Conservation (phyloP, 768 basidiomycete species). For the Mrakia hoshinonis region DNA sequence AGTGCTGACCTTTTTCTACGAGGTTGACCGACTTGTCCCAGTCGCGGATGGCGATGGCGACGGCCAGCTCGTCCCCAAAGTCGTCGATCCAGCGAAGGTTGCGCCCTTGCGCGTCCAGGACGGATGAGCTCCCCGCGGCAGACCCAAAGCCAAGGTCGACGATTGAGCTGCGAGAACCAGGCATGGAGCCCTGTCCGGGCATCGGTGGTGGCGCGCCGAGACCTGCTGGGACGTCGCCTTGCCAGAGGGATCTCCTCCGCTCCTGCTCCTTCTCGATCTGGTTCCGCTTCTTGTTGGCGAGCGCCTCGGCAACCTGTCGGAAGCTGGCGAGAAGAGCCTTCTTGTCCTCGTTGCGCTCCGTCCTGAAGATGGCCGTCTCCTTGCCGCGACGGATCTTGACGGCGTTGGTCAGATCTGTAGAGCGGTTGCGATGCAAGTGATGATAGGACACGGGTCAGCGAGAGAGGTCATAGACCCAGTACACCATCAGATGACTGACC, state of each 20-base stretch:
- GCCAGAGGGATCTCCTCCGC: constrained; percentile 56
- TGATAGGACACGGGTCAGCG: constrained; percentile 10
- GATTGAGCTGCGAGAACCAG: neutral
- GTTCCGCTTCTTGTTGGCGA: constrained; percentile 76
- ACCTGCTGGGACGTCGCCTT: constrained; percentile 37
- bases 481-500: constrained; percentile 48
- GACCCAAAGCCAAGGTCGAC: too few relatives aligned
- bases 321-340: constrained; percentile 74
- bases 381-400: constrained; percentile 90
- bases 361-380: constrained; percentile 88
- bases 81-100: constrained; percentile 83
- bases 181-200: neutral
- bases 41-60: constrained; percentile 76
- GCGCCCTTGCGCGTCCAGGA: constrained; percentile 45
- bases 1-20: constrained; percentile 63
- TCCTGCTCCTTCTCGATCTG: constrained; percentile 91
- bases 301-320: constrained; percentile 84
- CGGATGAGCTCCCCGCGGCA: neutral
- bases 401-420: constrained; percentile 70
- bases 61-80: constrained; percentile 82
- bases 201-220: neutral
- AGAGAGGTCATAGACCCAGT: neutral
- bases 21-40: constrained; percentile 81
- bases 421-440: constrained; percentile 32
- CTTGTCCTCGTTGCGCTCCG: constrained; percentile 73